A percentile compares a stretch with the other conserved stretches of the same genome.
Evolutionary conservation across 2,329 filamentous ascomycete species (phyloP).

Genomic region (Pseudogymnoascus pannorum): DNA sequence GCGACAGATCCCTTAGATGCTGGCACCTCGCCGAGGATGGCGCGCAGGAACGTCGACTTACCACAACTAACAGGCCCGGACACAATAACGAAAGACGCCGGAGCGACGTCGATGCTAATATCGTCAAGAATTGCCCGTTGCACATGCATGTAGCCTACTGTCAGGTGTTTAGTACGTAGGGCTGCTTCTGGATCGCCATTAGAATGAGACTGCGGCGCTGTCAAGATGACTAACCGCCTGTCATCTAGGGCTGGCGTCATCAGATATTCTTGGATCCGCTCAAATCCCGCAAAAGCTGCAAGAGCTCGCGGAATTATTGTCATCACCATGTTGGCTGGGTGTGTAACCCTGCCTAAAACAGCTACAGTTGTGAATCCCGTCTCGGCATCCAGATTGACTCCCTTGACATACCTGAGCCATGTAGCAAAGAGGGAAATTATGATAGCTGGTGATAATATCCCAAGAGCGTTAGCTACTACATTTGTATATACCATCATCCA

Average conservation of each 20-base stretch:
- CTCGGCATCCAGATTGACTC: background rate
- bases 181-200: background rate
- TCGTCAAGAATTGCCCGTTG: constrained; percentile 12
- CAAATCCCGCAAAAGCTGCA: background rate
- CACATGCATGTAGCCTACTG: background rate
- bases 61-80: constrained; percentile 27
- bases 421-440: constrained; percentile 33
- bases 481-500: constrained; percentile 32
- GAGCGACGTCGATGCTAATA: constrained; percentile 14
- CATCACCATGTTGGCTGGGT: constrained; percentile 8
- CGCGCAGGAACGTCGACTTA: constrained; percentile 26
- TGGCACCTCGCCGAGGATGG: constrained; percentile 27
- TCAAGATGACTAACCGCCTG: constrained; percentile 9
- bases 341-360: background rate
- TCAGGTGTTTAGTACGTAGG: constrained; percentile 11
- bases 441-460: constrained; percentile 35
- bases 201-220: background rate
- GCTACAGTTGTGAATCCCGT: constrained; percentile 3
- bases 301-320: background rate
- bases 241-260: constrained; percentile 12
- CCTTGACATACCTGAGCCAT: constrained; percentile 18
- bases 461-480: constrained; percentile 35
- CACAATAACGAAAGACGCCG: constrained; percentile 14
- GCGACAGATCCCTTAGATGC: constrained; percentile 22
- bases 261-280: constrained; percentile 11